Percentiles rank a stretch among this genome's conserved stretches.
These are phyloP conservation scores for Paecilomyces variotii DNA, from an alignment of 2,329 filamentous ascomycete genomes.

Conservation along the genomic window DNA sequence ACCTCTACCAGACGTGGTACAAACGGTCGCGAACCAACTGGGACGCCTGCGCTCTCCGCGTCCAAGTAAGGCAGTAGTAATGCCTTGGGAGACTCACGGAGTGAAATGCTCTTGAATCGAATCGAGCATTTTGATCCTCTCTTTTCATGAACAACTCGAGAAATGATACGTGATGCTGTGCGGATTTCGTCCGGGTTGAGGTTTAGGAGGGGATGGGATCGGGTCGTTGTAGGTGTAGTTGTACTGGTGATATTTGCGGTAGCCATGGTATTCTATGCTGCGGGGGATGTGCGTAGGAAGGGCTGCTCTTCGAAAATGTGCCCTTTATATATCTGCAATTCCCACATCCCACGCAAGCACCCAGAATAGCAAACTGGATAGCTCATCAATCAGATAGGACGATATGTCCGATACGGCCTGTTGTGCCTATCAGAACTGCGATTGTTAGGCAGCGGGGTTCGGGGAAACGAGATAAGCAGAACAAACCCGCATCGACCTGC, in stretches of 20 bases:
- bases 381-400: background rate
- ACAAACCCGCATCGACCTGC: background rate
- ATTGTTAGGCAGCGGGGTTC: background rate
- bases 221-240: background rate
- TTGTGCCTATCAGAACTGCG: background rate
- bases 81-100: slow-evolving; percentile 5
- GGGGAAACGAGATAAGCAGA: background rate
- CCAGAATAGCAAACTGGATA: background rate
- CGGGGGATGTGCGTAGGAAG: background rate
- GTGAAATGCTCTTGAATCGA: slow-evolving; percentile 2
- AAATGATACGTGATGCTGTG: background rate
- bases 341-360: background rate
- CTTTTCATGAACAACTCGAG: background rate
- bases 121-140: background rate
- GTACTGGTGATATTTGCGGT: background rate
- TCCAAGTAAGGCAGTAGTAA: slow-evolving; percentile 4
- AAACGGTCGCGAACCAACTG: background rate
- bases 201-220: slow-evolving; percentile 2
- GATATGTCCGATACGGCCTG: background rate
- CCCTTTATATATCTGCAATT: background rate
- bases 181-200: slow-evolving; percentile 1
- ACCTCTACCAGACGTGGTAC: slow-evolving; percentile 1
- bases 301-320: background rate
- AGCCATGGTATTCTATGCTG: background rate
- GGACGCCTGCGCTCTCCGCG: slow-evolving; percentile 3